phyloP scores from a whole-genome alignment of 441 rosid genomes.

The Viola pubescens region DNA sequence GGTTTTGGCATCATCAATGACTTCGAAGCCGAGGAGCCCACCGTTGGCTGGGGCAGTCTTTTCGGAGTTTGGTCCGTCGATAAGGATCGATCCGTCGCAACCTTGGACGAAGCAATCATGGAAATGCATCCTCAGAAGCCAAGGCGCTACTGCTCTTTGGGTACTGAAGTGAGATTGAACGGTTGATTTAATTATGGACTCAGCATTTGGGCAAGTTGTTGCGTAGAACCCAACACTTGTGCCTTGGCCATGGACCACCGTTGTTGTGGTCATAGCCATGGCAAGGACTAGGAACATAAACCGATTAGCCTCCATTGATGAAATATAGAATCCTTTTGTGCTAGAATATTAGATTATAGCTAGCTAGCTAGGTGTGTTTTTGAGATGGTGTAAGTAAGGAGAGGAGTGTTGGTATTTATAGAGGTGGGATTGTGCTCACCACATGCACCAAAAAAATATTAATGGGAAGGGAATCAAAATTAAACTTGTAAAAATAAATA shows the following conservation, averaged over 20 bases:
- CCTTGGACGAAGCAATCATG: constrained; percentile 39
- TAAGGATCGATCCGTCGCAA: constrained; percentile 10
- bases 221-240: constrained; percentile 32
- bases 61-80: constrained; percentile 7
- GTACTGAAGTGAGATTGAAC: constrained; percentile 22
- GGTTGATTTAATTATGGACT: constrained; percentile 32
- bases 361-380: too few species aligned
- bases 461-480: too few species aligned
- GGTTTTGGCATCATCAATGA: constrained; percentile 6
- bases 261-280: not conserved
- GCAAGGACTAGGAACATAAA: not conserved
- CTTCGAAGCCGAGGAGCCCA: constrained; percentile 6
- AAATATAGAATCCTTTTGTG: too few species aligned
- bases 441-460: too few species aligned
- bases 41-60: not conserved
- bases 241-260: constrained; percentile 21
- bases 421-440: too few species aligned
- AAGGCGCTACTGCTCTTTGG: constrained; percentile 36
- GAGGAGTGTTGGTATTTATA: too few species aligned
- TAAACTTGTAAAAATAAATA: too few species aligned
- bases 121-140: constrained; percentile 46
- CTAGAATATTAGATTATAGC: too few species aligned
- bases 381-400: too few species aligned
- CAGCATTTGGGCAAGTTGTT: constrained; percentile 25
- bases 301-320: too few species aligned